Evolutionary conservation across 2,329 filamentous ascomycete genomes (phyloP).

Genomic region (Fusarium cicatricum): DNA sequence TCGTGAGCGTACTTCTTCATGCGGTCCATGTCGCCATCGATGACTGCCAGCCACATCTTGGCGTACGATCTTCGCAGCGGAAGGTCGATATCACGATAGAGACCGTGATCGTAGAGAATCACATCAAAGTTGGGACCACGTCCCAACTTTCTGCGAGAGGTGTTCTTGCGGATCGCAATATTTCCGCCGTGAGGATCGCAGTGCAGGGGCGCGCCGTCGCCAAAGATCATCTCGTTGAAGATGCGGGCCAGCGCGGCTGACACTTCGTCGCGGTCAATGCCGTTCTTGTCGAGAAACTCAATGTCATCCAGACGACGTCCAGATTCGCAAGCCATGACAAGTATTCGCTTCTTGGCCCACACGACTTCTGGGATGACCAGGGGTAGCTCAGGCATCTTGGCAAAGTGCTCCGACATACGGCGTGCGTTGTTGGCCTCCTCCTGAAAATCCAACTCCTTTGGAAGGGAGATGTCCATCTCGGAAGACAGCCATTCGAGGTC

Average conservation of each 20-base stretch:
- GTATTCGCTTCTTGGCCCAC: slow-evolving; percentile 86
- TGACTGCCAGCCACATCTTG: slow-evolving; percentile 96
- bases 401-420: slow-evolving; percentile 82
- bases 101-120: slow-evolving; percentile 94
- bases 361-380: slow-evolving; percentile 89
- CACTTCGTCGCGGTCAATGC: slow-evolving; percentile 94
- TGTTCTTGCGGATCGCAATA: slow-evolving; percentile 86
- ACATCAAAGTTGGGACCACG: slow-evolving; percentile 84
- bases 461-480: slow-evolving; percentile 91
- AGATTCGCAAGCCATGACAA: slow-evolving; percentile 94
- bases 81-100: slow-evolving; percentile 91
- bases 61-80: slow-evolving; percentile 85
- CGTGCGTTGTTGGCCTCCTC: slow-evolving; percentile 86
- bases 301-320: slow-evolving; percentile 90
- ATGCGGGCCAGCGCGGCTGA: slow-evolving; percentile 88
- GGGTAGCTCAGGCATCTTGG: slow-evolving; percentile 75
- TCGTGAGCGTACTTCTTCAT: slow-evolving; percentile 93
- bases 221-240: slow-evolving; percentile 99
- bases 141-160: slow-evolving; percentile 58
- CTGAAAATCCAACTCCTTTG: slow-evolving; percentile 89
- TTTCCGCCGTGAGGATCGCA: slow-evolving; percentile 98
- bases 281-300: slow-evolving; percentile 81
- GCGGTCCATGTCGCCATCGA: slow-evolving; percentile 82
- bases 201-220: slow-evolving; percentile 85
- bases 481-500: slow-evolving; percentile 94